Evolutionary conservation across 805 yeast genomes (phyloP).

Genomic region (Ogataea henricii): DNA sequence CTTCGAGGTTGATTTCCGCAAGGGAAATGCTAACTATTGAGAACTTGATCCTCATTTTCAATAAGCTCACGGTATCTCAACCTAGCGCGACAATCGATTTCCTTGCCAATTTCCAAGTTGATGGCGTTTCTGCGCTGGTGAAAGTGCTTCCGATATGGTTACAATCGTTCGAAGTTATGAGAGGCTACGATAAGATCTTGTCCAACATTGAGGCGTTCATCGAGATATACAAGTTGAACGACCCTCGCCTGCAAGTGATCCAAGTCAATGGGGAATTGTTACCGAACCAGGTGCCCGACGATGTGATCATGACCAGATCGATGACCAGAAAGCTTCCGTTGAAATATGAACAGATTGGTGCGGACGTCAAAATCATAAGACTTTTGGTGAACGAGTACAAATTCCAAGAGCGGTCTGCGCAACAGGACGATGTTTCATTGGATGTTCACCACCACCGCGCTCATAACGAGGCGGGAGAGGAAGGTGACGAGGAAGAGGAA

Average conservation of each 20-base stretch:
- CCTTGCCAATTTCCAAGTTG: conserved; percentile 43
- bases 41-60: conserved; percentile 73
- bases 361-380: conserved; percentile 71
- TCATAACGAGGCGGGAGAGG: conserved; percentile 34
- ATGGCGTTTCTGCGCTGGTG: conserved; percentile 46
- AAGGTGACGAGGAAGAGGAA: conserved; percentile 51
- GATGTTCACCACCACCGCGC: conserved; percentile 19
- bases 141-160: conserved; percentile 80
- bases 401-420: conserved; percentile 50
- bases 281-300: conserved; percentile 51
- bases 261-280: conserved; percentile 77
- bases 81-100: conserved; percentile 66
- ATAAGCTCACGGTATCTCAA: conserved; percentile 64
- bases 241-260: conserved; percentile 50
- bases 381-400: conserved; percentile 68
- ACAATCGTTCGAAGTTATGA: conserved; percentile 72
- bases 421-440: conserved; percentile 39
- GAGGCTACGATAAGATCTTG: conserved; percentile 75
- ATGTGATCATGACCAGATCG: conserved; percentile 81
- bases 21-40: conserved; percentile 74
- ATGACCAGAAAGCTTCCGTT: conserved; percentile 70
- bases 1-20: conserved; percentile 63
- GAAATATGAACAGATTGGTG: conserved; percentile 63
- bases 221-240: conserved; percentile 61
- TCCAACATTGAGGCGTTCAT: conserved; percentile 71